Evolutionary conservation across 2,329 filamentous ascomycete genomes (phyloP).

Genomic region (Pseudogymnoascus sp.): DNA sequence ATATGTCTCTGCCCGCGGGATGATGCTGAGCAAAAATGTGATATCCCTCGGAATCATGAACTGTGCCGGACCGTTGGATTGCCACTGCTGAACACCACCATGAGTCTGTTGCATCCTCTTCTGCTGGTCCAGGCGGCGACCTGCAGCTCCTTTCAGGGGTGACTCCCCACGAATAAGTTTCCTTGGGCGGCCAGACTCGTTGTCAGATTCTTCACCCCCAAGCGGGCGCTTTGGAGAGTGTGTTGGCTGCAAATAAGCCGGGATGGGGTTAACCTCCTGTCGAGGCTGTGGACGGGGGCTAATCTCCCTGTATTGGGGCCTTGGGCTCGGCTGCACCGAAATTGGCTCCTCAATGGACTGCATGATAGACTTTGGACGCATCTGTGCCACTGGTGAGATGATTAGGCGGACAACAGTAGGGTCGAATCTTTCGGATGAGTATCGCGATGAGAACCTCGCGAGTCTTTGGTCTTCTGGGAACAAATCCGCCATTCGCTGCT

Average conservation of each 20-base stretch:
- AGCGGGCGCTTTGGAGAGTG: slow-evolving; percentile 34
- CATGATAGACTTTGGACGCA: slow-evolving; percentile 54
- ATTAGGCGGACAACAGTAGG: slow-evolving; percentile 75
- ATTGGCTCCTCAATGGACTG: slow-evolving; percentile 45
- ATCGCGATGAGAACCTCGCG: slow-evolving; percentile 67
- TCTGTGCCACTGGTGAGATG: slow-evolving; percentile 72
- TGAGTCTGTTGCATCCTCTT: slow-evolving; percentile 49
- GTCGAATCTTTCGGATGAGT: slow-evolving; percentile 66
- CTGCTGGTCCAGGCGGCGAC: slow-evolving; percentile 69
- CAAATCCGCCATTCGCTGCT: slow-evolving; percentile 87
- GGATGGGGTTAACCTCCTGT: slow-evolving; percentile 27
- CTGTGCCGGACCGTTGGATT: slow-evolving; percentile 32
- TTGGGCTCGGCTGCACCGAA: slow-evolving; percentile 41
- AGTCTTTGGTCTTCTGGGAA: slow-evolving; percentile 81
- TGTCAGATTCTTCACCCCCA: slow-evolving; percentile 58
- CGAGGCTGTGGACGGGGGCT: slow-evolving; percentile 27
- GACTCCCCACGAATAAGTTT: slow-evolving; percentile 87
- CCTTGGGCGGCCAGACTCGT: slow-evolving; percentile 64
- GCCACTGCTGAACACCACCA: slow-evolving; percentile 29
- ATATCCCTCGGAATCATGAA: slow-evolving; percentile 65
- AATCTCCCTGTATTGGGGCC: slow-evolving; percentile 14
- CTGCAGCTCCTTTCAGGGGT: slow-evolving; percentile 83
- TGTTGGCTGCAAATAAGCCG: slow-evolving; percentile 23
- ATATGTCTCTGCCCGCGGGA: slow-evolving; percentile 59
- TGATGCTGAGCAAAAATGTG: slow-evolving; percentile 52